A percentile compares a stretch with the other conserved stretches of the same genome.
These are phyloP conservation scores for Penicillium argentinense DNA, from an alignment of 495 filamentous ascomycete genomes.

Conservation along the genomic window DNA sequence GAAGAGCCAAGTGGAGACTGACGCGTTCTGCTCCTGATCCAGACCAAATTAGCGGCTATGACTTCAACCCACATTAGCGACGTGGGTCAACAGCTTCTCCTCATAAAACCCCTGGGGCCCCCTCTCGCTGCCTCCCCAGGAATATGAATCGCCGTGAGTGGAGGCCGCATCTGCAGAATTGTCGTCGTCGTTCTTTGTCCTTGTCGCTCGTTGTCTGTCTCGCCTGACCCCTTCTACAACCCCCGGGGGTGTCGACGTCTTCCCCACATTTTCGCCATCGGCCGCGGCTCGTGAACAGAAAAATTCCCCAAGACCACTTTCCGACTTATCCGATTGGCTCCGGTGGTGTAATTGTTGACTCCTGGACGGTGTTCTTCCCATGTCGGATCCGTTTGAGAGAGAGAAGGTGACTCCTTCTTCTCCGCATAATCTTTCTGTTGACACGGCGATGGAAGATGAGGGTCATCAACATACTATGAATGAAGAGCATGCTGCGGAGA, in stretches of 20 bases:
- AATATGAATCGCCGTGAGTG: slow-evolving; percentile 22
- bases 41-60: slow-evolving; percentile 8
- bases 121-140: slow-evolving; percentile 1
- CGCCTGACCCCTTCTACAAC: not conserved
- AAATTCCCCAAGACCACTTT: not conserved
- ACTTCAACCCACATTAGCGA: slow-evolving; percentile 26
- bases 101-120: slow-evolving; percentile 4
- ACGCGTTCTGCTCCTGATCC: slow-evolving; percentile 6
- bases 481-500: not conserved
- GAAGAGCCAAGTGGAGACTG: slow-evolving; percentile 1
- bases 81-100: slow-evolving; percentile 20
- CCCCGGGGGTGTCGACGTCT: too few species aligned
- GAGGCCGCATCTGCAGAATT: slow-evolving; percentile 4
- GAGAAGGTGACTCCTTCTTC: slow-evolving; percentile 16
- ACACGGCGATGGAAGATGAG: slow-evolving; percentile 8
- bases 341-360: not conserved
- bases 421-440: slow-evolving; percentile 9
- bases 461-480: not conserved
- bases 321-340: slow-evolving; percentile 6
- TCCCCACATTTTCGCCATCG: too few species aligned
- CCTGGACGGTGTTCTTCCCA: slow-evolving; percentile 4
- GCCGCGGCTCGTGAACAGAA: too few species aligned
- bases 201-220: not conserved
- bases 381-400: slow-evolving; percentile 11
- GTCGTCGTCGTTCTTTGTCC: not conserved